Base-by-base conservation (phyloP, 805 yeast genomes). In the Cyberlindnera japonica region DNA sequence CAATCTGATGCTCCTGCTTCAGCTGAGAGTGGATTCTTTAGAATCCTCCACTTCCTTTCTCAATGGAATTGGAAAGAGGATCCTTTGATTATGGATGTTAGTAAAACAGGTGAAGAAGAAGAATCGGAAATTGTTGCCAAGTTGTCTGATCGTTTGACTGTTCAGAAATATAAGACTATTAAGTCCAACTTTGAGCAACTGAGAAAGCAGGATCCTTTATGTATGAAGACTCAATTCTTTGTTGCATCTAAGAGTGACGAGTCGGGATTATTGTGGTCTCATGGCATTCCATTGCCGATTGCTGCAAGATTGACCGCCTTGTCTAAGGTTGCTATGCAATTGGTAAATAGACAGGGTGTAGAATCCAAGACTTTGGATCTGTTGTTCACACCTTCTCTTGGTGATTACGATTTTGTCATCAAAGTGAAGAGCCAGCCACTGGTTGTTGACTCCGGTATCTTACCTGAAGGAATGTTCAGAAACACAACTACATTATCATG, bases 61-160 rank as follows among this genome's bases (percentile, higher is more conserved):
- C 64, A 64, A 31, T 93, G 99, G 99, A 89, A 93, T 61, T 93
- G 99, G 99, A 83, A 77, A 53, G 95, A 85, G 47, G 88, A 83
- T 34, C 83, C 96, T 1, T 64, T 93, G 45, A 75, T 90, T 39
- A 64, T 93, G 45, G 97, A 93, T 55, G 64, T 87, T 50, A 79
- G 82, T 12, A 79, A 71, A 42, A 75, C 75, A 45, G 55, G 58
- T 9, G 63, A 61, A 15, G 60, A 63, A 40, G 64, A 67, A 7
- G 69, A 59, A 25, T 34, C 57, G 15, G 65, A 56, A 12, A 68
- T 58, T 27, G 60, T 65, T 47, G 69, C 69, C 38, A 72, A 71
- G 37, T 61, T 80, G 23, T 71, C 79, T 20, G 93, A 84, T 45
- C 77, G 68, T 47, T 62, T 87, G 49, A 74, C 83, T 2, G 66